Conservation (phyloP, 768 basidiomycete genomes). For the Leccinum uliginosum region DNA sequence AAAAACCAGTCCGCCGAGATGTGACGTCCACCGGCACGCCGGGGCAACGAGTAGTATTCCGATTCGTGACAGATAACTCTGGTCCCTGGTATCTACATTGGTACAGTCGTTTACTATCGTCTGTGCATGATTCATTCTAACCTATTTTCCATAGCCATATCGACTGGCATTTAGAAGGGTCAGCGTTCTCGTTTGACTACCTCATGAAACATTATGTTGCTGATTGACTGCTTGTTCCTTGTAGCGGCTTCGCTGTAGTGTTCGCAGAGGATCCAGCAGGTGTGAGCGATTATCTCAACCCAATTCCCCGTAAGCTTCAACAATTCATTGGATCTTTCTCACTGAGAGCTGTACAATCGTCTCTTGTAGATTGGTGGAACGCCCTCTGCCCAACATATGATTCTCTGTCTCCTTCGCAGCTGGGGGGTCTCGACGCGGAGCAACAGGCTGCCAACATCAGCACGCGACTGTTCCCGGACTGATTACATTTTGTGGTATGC, state of each 20-base stretch:
- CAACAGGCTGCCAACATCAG: slow-evolving; percentile 21
- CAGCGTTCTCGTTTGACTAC: background rate
- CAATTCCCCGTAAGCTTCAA: slow-evolving; percentile 10
- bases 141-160: slow-evolving; percentile 19
- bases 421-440: slow-evolving; percentile 16
- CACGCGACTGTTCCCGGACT: slow-evolving; percentile 15
- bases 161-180: slow-evolving; percentile 28
- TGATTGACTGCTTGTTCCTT: background rate
- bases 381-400: slow-evolving; percentile 23
- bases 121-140: background rate
- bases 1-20: background rate
- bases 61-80: background rate
- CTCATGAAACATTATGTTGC: background rate
- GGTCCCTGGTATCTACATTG: slow-evolving; percentile 26
- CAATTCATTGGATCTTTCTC: background rate
- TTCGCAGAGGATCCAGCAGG: slow-evolving; percentile 24
- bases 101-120: slow-evolving; percentile 1
- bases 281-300: slow-evolving; percentile 7
- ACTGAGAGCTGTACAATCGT: background rate
- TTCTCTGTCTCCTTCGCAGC: slow-evolving; percentile 15
- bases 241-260: slow-evolving; percentile 26
- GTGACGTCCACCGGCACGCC: background rate
- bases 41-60: background rate
- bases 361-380: slow-evolving; percentile 20
- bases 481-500: background rate